Base-by-base conservation (phyloP, 169 alveolate species). In the Miamiensis avidus region DNA sequence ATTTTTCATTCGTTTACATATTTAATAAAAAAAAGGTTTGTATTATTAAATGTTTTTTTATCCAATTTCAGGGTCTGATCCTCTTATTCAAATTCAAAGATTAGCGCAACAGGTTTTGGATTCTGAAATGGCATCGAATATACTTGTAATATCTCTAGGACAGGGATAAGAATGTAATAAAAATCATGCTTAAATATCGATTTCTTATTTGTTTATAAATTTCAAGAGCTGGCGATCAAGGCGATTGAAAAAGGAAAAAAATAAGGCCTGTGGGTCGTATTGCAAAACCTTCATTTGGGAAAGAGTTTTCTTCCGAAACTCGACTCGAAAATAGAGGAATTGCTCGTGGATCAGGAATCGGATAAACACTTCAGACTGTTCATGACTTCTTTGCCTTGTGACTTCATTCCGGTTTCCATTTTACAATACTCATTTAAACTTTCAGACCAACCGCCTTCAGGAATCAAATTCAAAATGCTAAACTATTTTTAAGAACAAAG, bases 361-460 rank as follows among this genome's bases (percentile, higher is more conserved):
- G 26, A 49, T 20, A 11, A 49, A 49, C 4, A 49, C 20, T 96
- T 95, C 84, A 93, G 97, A 86, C 83, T 95, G 31, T 92, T 94
- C 88, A 34, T 96, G 29, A 96, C 98, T 28, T 87, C 97, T 1
- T 94, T 93, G 97, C 97, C 98, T 29, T 89, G 93, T 77, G 86
- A 76, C 73, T 92, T 91, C 75, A 95, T 96, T 95, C 98, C 98
- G 0, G 96, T 96, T 29, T 87, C 96, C 34, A 91, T 96, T 32
- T 89, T 96, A 28, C 91, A 96, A 88, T 94, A 93, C 84, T 92
- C 97, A 33, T 89, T 95, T 28, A 96, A 95, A 89, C 78, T 96
- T 64, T 94, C 98, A 16, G 94, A 92, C 31, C 97, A 96, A 82
- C 97, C 97, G 20, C 99, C 99, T 29, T 88, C 89, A 83, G 97